These are phyloP conservation scores for Protomyces inundatus DNA, from an alignment of 1,139 yeast genomes.

Conservation along the genomic window DNA sequence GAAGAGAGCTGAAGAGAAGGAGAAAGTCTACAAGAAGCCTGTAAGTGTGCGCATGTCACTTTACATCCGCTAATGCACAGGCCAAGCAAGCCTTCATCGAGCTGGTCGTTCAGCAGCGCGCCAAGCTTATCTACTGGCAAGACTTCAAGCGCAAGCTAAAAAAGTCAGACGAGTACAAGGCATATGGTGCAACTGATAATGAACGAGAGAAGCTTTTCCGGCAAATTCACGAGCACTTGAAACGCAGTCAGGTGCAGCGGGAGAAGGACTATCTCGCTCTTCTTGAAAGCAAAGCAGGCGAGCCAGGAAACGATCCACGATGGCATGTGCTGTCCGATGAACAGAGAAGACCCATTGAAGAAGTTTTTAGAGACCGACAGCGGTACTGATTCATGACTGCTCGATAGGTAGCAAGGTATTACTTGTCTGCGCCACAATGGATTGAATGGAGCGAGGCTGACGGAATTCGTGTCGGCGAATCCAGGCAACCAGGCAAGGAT, in stretches of 20 bases:
- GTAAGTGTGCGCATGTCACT: conserved; percentile 21
- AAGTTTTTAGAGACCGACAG: background rate
- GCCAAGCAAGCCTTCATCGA: conserved; percentile 38
- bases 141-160: conserved; percentile 47
- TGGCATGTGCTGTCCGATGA: background rate
- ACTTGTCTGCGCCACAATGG: background rate
- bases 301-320: background rate
- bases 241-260: background rate
- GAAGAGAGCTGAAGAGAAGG: conserved; percentile 28
- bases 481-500: background rate
- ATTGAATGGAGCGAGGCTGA: background rate
- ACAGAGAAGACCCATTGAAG: background rate
- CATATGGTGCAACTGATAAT: conserved; percentile 39
- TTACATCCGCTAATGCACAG: conserved; percentile 25
- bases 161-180: conserved; percentile 37
- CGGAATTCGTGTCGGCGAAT: background rate
- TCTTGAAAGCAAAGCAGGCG: background rate
- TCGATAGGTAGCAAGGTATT: too few relatives aligned
- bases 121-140: conserved; percentile 40
- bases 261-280: conserved; percentile 6
- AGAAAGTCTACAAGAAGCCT: conserved; percentile 26
- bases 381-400: background rate
- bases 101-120: conserved; percentile 38
- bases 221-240: conserved; percentile 35
- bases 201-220: conserved; percentile 44